These are phyloP conservation scores for Populus deltoides DNA, from an alignment of 345 rosid species.

Conservation along the genomic window DNA sequence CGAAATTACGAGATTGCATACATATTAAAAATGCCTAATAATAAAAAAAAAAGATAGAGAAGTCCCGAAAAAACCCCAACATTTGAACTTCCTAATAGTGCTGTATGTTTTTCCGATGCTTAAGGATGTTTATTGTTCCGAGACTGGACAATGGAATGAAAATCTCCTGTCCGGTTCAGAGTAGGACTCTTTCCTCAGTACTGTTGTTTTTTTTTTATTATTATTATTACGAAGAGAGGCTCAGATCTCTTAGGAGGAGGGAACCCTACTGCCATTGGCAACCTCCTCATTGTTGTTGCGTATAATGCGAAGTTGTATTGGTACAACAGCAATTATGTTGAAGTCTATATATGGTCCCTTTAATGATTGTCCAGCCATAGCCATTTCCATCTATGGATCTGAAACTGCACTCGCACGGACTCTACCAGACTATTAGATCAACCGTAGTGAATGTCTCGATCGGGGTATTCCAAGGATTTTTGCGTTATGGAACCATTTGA, in stretches of 20 bases:
- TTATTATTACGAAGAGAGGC: too few relatives aligned
- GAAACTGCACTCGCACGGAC: neutral
- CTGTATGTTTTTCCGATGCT: too few relatives aligned
- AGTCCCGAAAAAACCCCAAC: too few relatives aligned
- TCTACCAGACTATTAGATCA: neutral
- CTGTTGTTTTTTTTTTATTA: neutral
- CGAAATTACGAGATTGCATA: too few relatives aligned
- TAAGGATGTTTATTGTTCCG: neutral
- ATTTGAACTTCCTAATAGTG: too few relatives aligned
- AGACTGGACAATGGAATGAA: neutral
- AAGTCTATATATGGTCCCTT: neutral
- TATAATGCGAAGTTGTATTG: neutral
- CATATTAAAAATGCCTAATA: too few relatives aligned
- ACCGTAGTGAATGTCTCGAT: neutral
- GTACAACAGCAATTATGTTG: neutral
- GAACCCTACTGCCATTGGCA: too few relatives aligned
- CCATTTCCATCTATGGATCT: neutral
- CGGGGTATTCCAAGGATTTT: neutral
- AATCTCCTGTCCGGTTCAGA: neutral
- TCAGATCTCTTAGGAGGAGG: too few relatives aligned
- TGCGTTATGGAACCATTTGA: neutral
- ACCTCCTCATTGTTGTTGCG: neutral
- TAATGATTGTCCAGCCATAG: neutral
- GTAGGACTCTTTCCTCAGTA: neutral
- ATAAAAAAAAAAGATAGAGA: too few relatives aligned